Conservation (phyloP, 805 yeast genomes). For the Saturnispora gosingensis region DNA sequence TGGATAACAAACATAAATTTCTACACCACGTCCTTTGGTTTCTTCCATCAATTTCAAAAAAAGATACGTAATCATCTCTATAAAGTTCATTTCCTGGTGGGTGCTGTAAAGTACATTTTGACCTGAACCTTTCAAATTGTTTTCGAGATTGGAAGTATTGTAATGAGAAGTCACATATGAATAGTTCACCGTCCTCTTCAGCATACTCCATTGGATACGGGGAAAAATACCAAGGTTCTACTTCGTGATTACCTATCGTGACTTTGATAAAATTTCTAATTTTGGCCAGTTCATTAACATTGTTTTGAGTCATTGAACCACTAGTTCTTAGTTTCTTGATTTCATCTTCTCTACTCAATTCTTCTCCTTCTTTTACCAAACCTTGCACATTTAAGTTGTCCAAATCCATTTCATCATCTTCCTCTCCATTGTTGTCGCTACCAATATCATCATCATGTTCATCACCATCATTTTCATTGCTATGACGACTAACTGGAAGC, state of each 20-base stretch:
- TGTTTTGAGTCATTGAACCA: constrained; percentile 94
- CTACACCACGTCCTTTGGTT: constrained; percentile 97
- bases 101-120: constrained; percentile 80
- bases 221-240: constrained; percentile 98
- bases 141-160: constrained; percentile 81
- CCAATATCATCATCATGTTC: neutral
- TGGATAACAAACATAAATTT: constrained; percentile 81
- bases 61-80: constrained; percentile 84
- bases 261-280: constrained; percentile 76
- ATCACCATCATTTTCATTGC: neutral
- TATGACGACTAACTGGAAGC: constrained; percentile 1
- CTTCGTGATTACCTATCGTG: constrained; percentile 80
- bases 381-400: constrained; percentile 85
- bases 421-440: constrained; percentile 9
- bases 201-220: constrained; percentile 95
- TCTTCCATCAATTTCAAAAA: constrained; percentile 95
- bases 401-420: constrained; percentile 69
- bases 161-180: constrained; percentile 84
- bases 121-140: constrained; percentile 87
- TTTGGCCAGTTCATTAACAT: constrained; percentile 75
- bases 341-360: constrained; percentile 80
- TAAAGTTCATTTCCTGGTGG: constrained; percentile 99
- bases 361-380: constrained; percentile 50
- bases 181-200: constrained; percentile 73
- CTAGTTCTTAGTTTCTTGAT: constrained; percentile 83